These are phyloP conservation scores for Xylaria sp. DNA, from an alignment of 495 filamentous ascomycete genomes.

Conservation along the genomic window DNA sequence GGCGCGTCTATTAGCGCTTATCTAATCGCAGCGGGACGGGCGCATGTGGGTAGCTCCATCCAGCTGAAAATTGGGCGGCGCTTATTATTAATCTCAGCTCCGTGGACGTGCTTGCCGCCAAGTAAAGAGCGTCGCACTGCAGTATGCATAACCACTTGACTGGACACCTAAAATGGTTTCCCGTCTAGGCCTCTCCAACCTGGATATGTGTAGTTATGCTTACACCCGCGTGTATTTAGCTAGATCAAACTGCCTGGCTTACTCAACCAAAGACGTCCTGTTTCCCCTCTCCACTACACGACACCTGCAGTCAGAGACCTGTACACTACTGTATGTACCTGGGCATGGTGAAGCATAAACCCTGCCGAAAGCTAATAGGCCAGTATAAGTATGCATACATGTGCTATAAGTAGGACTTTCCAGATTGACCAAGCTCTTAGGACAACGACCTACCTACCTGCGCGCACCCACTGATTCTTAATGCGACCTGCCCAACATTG, in stretches of 20 bases:
- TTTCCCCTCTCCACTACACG: conserved; percentile 13
- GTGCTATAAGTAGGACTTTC: conserved; percentile 11
- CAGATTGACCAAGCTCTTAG: not conserved
- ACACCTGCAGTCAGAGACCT: not conserved
- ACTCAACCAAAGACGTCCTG: not conserved
- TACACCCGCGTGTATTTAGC: conserved; percentile 7
- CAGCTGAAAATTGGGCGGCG: conserved; percentile 19
- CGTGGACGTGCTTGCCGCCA: not conserved
- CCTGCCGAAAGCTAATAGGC: not conserved
- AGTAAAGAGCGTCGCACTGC: conserved; percentile 12
- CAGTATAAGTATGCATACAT: no score
- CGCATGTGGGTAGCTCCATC: not conserved
- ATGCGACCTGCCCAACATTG: not conserved
- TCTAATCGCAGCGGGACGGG: not conserved
- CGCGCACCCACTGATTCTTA: not conserved
- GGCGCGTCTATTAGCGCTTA: conserved; percentile 4
- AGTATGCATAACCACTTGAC: conserved; percentile 10
- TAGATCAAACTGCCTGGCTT: not conserved
- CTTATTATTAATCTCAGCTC: conserved; percentile 23
- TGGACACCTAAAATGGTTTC: not conserved
- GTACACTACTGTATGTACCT: not conserved
- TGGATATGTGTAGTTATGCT: not conserved
- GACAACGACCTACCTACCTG: not conserved
- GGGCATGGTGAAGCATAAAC: not conserved
- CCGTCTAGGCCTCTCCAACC: not conserved